phyloP scores from a whole-genome alignment of 108 stramenopile species.

The Skeletonema tropicum region DNA sequence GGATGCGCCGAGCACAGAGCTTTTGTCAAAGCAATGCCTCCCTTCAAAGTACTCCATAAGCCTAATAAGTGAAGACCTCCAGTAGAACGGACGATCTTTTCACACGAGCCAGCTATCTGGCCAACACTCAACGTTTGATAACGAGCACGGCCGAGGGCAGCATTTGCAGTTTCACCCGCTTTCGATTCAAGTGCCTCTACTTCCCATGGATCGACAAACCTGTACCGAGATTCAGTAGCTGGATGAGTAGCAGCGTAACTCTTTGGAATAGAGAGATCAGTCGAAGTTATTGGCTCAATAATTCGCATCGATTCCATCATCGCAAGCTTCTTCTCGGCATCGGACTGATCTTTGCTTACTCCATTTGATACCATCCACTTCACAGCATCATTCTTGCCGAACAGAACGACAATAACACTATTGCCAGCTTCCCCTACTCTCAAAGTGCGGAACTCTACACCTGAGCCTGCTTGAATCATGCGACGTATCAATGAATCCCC shows the following conservation, averaged over 20 bases:
- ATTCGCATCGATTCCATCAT: slow-evolving; percentile 71
- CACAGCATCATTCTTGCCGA: slow-evolving; percentile 72
- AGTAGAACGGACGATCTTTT: slow-evolving; percentile 54
- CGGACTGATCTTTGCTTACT: slow-evolving; percentile 55
- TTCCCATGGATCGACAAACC: slow-evolving; percentile 91
- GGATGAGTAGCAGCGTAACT: slow-evolving; percentile 34
- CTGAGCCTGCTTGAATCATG: slow-evolving; percentile 83
- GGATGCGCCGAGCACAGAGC: slow-evolving; percentile 82
- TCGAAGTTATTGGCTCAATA: slow-evolving; percentile 77
- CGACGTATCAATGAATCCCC: slow-evolving; percentile 73
- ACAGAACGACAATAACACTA: slow-evolving; percentile 83
- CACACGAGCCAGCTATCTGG: slow-evolving; percentile 63
- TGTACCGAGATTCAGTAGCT: slow-evolving; percentile 65
- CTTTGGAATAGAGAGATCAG: slow-evolving; percentile 45
- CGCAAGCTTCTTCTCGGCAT: slow-evolving; percentile 59
- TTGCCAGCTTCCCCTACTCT: slow-evolving; percentile 82
- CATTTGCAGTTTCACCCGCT: slow-evolving; percentile 75
- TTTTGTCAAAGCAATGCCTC: slow-evolving; percentile 73
- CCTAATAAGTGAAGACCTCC: slow-evolving; percentile 74
- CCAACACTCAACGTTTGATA: slow-evolving; percentile 70
- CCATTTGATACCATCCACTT: slow-evolving; percentile 71
- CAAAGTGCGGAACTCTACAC: slow-evolving; percentile 84
- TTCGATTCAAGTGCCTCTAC: slow-evolving; percentile 80
- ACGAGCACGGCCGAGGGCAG: slow-evolving; percentile 69
- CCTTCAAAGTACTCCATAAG: slow-evolving; percentile 70